These are phyloP conservation scores for Pseudozyma tsukubaensis DNA, from an alignment of 1,284 basidiomycete genomes.

Conservation along the genomic window DNA sequence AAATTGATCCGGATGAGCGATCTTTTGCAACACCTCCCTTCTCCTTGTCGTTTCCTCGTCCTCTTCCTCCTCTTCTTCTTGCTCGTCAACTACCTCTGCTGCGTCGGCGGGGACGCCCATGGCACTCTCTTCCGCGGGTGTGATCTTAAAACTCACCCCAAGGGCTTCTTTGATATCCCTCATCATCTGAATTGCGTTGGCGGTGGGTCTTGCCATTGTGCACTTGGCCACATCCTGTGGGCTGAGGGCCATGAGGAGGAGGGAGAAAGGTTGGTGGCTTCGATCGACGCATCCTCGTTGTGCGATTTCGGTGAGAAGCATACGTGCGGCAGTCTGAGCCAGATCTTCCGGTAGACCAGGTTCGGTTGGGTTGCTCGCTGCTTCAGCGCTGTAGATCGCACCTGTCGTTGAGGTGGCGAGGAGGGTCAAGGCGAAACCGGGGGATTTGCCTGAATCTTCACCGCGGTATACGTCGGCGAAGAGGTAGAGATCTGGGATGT, in stretches of 20 bases:
- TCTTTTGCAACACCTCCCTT: slow-evolving; percentile 12
- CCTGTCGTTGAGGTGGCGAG: slow-evolving; percentile 92
- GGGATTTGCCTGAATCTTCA: slow-evolving; percentile 95
- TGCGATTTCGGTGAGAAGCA: slow-evolving; percentile 82
- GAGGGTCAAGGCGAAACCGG: slow-evolving; percentile 91
- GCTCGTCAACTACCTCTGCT: slow-evolving; percentile 2
- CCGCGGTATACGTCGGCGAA: slow-evolving; percentile 99
- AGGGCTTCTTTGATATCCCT: slow-evolving; percentile 85
- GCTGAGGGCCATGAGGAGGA: slow-evolving; percentile 91
- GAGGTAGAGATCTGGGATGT: slow-evolving; percentile 97
- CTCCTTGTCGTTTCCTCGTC: slow-evolving; percentile 28
- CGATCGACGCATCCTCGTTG: slow-evolving; percentile 90
- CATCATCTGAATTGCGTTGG: slow-evolving; percentile 84
- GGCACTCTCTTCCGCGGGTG: slow-evolving; percentile 6
- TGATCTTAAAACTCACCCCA: slow-evolving; percentile 75
- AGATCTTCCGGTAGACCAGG: slow-evolving; percentile 88
- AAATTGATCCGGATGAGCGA: slow-evolving; percentile 31
- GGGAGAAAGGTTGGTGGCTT: slow-evolving; percentile 86
- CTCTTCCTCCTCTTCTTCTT: slow-evolving; percentile 24
- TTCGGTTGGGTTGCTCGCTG: slow-evolving; percentile 73
- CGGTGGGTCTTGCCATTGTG: slow-evolving; percentile 82
- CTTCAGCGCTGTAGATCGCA: slow-evolving; percentile 87
- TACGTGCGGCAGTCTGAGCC: slow-evolving; percentile 81
- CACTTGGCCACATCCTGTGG: slow-evolving; percentile 94
- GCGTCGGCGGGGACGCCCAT: neutral